These are phyloP conservation scores for Hericium rajendrae DNA, from an alignment of 768 basidiomycete species.

Conservation along the genomic window DNA sequence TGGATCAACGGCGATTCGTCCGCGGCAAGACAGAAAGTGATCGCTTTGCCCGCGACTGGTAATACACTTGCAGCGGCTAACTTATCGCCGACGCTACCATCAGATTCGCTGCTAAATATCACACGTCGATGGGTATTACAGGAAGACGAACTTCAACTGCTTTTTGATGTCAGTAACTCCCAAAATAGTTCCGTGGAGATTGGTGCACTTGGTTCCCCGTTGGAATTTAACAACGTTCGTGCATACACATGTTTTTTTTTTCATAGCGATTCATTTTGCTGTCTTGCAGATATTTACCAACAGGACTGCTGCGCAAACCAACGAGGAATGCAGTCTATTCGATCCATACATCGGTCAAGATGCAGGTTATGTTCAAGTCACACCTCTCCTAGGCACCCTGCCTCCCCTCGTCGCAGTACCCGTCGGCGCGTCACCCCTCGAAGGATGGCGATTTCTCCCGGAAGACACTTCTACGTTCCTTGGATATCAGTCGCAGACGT, in stretches of 20 bases:
- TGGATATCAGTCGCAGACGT: constrained; percentile 50
- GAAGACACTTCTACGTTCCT: constrained; percentile 36
- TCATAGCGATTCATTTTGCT: too few species aligned
- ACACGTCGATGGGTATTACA: constrained; percentile 42
- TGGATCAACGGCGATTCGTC: constrained; percentile 42
- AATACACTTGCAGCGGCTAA: constrained; percentile 39
- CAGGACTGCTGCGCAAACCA: constrained; percentile 41
- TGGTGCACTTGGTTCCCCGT: constrained; percentile 40
- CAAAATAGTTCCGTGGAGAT: constrained; percentile 41
- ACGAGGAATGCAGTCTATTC: constrained; percentile 42
- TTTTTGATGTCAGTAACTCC: constrained; percentile 42
- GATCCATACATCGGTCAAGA: constrained; percentile 52
- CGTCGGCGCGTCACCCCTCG: constrained; percentile 34
- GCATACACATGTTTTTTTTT: not conserved
- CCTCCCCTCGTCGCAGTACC: constrained; percentile 42
- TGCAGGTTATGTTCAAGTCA: constrained; percentile 41
- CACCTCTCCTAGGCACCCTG: constrained; percentile 44
- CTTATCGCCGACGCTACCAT: constrained; percentile 38
- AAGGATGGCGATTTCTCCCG: constrained; percentile 49
- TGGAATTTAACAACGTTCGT: constrained; percentile 49
- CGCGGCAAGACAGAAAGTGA: constrained; percentile 30
- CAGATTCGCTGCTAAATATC: constrained; percentile 35
- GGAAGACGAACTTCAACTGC: constrained; percentile 31
- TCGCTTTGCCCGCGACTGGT: constrained; percentile 29
- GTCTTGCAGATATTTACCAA: constrained; percentile 41